Base-by-base conservation (phyloP, 2,329 filamentous ascomycete genomes). In the Ilyonectria destructans region DNA sequence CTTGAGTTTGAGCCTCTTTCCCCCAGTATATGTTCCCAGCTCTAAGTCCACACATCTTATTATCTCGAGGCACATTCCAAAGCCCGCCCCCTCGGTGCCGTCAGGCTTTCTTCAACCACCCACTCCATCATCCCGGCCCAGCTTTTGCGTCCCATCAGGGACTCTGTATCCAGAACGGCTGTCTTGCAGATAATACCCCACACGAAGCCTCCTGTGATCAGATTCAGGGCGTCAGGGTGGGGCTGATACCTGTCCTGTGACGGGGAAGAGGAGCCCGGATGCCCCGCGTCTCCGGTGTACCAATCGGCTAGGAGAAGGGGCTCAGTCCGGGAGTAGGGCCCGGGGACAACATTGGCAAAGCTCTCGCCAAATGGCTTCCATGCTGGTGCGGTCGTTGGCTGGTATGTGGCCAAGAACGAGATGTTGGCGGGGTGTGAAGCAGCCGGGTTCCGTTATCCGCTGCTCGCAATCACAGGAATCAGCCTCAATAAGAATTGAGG, bases 371-470 rank as follows among this genome's bases (percentile, higher is more conserved):
- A 60, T n/a, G 43, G 26, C 45, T 64, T 63, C 55, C 55, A 57
- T 48, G 15, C 19, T 23, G 19, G 26, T 58, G 49, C 7, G 43
- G n/a, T n/a, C n/a, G 33, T 33, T 59, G 19, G 43, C 35, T 57
- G 52, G 33, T n/a, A 49, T 49, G 29, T 48, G 15, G 51, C 29
- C 13, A 21, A 45, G 51, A 17, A 17, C 45, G 31, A 26, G 33
- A 6, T 6, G 46, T 29, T 49, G 37, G 29, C 45, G 15, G 33
- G 57, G 21, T 40, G 15, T 37, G 21, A 9, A 31, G 8, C 13
- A 13, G 4, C 17, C 62, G 66, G 66, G 48, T 61, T 51, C 23
- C 37, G 57, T 65, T 68, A 61, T 65, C 65, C 65, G 62, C 19
- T 9, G 13, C 2, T 8, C 12, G 19, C 45, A 37, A 45, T 46